Percentiles rank a stretch among this genome's conserved stretches.
phyloP scores from a whole-genome alignment of 495 filamentous ascomycete genomes.

The Tetracladium setigerum region DNA sequence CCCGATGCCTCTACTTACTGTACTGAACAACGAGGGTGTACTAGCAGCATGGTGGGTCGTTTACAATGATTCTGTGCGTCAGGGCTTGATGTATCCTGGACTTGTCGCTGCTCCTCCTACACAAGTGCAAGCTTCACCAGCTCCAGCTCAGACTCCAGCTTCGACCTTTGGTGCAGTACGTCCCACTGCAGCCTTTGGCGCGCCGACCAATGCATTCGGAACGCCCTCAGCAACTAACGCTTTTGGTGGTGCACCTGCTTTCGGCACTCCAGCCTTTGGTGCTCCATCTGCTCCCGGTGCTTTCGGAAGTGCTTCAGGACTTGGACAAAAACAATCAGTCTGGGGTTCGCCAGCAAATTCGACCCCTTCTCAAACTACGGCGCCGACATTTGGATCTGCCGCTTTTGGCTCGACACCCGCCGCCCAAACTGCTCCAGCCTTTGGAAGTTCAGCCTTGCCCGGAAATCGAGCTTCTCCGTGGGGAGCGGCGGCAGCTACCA shows the following conservation, averaged over 20 bases:
- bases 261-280: constrained; percentile 28
- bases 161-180: constrained; percentile 23
- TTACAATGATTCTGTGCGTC: constrained; percentile 76
- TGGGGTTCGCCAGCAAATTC: constrained; percentile 18
- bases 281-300: constrained; percentile 11
- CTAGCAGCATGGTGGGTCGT: constrained; percentile 85
- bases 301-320: constrained; percentile 33
- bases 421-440: constrained; percentile 28
- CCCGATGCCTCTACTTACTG: constrained; percentile 78
- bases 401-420: background rate
- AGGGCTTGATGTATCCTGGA: constrained; percentile 63
- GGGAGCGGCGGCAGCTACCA: constrained; percentile 24
- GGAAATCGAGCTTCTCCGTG: constrained; percentile 35
- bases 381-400: constrained; percentile 28
- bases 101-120: constrained; percentile 38
- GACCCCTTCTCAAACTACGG: constrained; percentile 8
- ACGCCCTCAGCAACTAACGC: constrained; percentile 10
- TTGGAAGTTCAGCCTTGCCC: constrained; percentile 40
- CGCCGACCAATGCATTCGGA: constrained; percentile 20
- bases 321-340: constrained; percentile 24
- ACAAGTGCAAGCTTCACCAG: constrained; percentile 23
- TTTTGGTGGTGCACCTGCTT: constrained; percentile 25
- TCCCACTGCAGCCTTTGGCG: constrained; percentile 31
- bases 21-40: constrained; percentile 84
- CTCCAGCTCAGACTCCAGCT: constrained; percentile 23